phyloP scores from a whole-genome alignment of 2,329 filamentous ascomycete species.

The Aspergillus sp. region DNA sequence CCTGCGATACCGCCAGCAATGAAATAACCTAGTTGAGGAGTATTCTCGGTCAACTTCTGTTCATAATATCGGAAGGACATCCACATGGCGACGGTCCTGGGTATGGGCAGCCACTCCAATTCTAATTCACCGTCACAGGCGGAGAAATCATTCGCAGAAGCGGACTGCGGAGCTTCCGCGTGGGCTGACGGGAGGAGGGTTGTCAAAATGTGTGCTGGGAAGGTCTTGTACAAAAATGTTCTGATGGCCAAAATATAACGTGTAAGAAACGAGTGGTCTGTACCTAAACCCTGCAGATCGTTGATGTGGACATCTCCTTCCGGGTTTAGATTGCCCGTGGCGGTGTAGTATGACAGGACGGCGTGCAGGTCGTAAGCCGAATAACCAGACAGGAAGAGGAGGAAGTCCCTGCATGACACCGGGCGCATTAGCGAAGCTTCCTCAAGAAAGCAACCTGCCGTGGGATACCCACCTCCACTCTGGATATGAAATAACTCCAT shows the following conservation, averaged over 20 bases:
- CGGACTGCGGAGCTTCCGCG: conserved; percentile 31
- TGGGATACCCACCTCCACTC: conserved; percentile 82
- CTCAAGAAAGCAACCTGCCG: not conserved
- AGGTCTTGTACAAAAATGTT: conserved; percentile 36
- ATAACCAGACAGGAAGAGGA: conserved; percentile 78
- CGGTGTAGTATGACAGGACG: conserved; percentile 87
- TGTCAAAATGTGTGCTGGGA: conserved; percentile 35
- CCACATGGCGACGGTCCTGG: conserved; percentile 44
- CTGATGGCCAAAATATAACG: conserved; percentile 34
- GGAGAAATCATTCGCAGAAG: conserved; percentile 30
- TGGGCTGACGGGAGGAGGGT: conserved; percentile 32
- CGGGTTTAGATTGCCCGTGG: conserved; percentile 82
- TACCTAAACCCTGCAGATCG: conserved; percentile 95
- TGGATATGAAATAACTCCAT: conserved; percentile 83
- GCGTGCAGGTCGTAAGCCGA: conserved; percentile 66
- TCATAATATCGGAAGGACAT: conserved; percentile 45
- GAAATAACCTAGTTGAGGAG: conserved; percentile 78
- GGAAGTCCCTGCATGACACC: conserved; percentile 68
- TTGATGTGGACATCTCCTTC: conserved; percentile 95
- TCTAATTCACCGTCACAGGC: conserved; percentile 37
- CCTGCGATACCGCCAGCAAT: conserved; percentile 92
- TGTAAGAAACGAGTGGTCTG: conserved; percentile 43
- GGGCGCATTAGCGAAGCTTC: conserved; percentile 11
- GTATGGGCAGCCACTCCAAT: conserved; percentile 43
- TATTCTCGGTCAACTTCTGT: conserved; percentile 48